A percentile compares a stretch with the other conserved stretches of the same genome.
Conservation (phyloP, 345 rosid species). For the Ailanthus altissimus region DNA sequence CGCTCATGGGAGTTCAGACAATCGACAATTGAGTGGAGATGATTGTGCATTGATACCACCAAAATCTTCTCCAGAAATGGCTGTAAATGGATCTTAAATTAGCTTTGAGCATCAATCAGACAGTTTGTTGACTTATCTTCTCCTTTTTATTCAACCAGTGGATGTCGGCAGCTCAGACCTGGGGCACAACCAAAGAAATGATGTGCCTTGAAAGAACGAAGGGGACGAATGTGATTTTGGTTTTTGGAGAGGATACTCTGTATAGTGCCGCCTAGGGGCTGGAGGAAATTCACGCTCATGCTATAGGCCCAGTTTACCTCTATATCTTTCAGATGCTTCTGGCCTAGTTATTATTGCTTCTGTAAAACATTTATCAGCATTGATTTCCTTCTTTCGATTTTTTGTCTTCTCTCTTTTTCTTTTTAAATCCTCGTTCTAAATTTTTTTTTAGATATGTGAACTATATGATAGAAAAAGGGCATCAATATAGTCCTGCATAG, state of each 20-base stretch:
- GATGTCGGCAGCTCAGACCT: slow-evolving; percentile 20
- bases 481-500: slow-evolving; percentile 37
- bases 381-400: slow-evolving; percentile 15
- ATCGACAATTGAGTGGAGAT: slow-evolving; percentile 59
- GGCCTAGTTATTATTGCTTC: slow-evolving; percentile 30
- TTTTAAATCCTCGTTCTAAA: not conserved
- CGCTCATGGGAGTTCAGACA: slow-evolving; percentile 48
- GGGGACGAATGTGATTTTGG: slow-evolving; percentile 8
- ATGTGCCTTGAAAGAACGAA: not conserved
- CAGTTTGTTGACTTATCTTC: slow-evolving; percentile 20
- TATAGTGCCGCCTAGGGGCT: slow-evolving; percentile 32
- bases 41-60: slow-evolving; percentile 63
- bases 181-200: slow-evolving; percentile 21
- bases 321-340: slow-evolving; percentile 27
- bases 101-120: slow-evolving; percentile 12
- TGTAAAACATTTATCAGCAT: slow-evolving; percentile 34
- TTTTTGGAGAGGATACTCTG: slow-evolving; percentile 25
- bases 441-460: slow-evolving; percentile 21
- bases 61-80: slow-evolving; percentile 85
- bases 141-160: slow-evolving; percentile 20
- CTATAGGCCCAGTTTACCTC: slow-evolving; percentile 11
- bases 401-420: not conserved
- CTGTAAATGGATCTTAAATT: slow-evolving; percentile 83
- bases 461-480: slow-evolving; percentile 35
- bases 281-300: slow-evolving; percentile 19